Base-by-base conservation (phyloP, 2,329 filamentous ascomycete genomes). In the Xylariaceae sp. region DNA sequence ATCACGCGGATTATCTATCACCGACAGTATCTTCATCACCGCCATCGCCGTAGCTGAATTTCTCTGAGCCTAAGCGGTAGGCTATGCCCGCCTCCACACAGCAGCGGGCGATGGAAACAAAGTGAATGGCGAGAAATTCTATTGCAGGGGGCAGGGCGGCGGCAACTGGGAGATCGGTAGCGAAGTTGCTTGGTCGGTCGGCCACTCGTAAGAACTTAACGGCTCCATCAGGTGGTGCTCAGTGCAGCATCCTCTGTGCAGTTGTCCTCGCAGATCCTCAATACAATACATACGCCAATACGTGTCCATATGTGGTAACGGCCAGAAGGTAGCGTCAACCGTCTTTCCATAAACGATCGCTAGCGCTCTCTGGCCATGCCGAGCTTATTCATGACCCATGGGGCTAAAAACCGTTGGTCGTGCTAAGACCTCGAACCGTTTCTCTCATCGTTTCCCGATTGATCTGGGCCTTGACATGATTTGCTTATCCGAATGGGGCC, bases 341-440 rank as follows among this genome's bases (percentile, higher is more conserved):
- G 29, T 40, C 3, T 35, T 21, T 43, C 29, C 18, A 24, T 35
- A 37, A 26, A 48, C 32, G 21, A 36, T 40, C 24, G 18, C 30
- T 55, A 53, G 50, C 30, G 44, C 24, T 45, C 30, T 35, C 36
- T 46, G 15, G 27, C n/a, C 33, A 46, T 57, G 39, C 53, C 44
- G 26, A 55, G 36, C 39, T 35, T 24, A 47, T 43, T 26, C 33
- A 24, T 27, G 27, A 39, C 27, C 33, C 20, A 43, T 33, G 36
- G 50, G 30, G 37, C 36, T 29, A 27, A 16, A 48, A 20, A 36
- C 51, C 51, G 24, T 36, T 20, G 45, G 33, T 33, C 23, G 20
- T 23, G 29, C 33, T 50, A 20, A 48, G 55, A 50, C 35, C 46
- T n/a, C 37, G 41, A 55, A 41, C 52, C 42, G 53, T 52, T 55